Evolutionary conservation across 495 filamentous ascomycete species (phyloP), one percentile per base, ranked within the genome.

Genomic region (Talaromyces thailandensis): DNA sequence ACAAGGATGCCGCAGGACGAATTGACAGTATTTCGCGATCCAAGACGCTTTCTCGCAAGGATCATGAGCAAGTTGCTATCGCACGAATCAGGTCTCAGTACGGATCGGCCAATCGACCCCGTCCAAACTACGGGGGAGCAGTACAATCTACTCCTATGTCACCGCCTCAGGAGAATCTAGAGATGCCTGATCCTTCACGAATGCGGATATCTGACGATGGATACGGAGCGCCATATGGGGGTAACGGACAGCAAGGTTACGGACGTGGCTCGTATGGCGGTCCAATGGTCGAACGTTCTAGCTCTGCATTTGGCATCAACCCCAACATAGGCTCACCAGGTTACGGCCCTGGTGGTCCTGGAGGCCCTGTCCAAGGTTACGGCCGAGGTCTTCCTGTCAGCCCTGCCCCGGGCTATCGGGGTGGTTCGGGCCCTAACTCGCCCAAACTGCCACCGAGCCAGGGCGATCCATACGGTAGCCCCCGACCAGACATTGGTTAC

Each of bases 51-150:
- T 93, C 91, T 9, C 89, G 90, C 73, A 84, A 87, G 69, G 94
- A 98, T 68, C 94, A 98, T 72, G 92, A 98, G 70, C 88, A 91
- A 58, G 84, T 95, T 63, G 93, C 95, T 1, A 85, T 98, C 63
- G 84, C 85, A 18, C 85, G 90, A 29, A 97, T 98, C 76, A 93
- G 93, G 73, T 96, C 93, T 2, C 88, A 91, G 66, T 89, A 98
- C 70, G 94, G 91, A 23, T 96, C 93, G 31, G 88, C 91, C 66
- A 84, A 88, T 62, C 82, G 84, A 60, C 81, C 86, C 56, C 69
- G 63, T 21, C 87, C 62, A 11, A 58, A 87, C 1, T 86, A 88
- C 11, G 79, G 59, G 14, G 59, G 43, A 25, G 43, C 24, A 48
- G 88, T 63, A 83, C 89, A 66, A 68, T 84, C 74, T 68, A 74